Percentiles rank a stretch among this genome's conserved stretches.
These are phyloP conservation scores for Catunica adiposa DNA, from an alignment of 2,329 filamentous ascomycete genomes.

Conservation along the genomic window DNA sequence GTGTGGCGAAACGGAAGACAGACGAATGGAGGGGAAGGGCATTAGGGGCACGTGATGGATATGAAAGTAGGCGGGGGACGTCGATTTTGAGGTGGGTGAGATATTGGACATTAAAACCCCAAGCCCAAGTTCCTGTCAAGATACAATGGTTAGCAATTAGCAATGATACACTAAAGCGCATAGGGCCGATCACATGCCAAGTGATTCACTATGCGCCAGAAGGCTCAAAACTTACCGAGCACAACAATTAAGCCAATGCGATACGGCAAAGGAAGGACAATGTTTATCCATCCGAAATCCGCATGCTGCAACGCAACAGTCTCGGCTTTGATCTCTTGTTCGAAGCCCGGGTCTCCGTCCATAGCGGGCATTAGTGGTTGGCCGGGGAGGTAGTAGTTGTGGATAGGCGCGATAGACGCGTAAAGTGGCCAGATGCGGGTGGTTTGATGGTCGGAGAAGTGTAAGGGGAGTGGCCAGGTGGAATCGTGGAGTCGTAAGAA, in stretches of 20 bases:
- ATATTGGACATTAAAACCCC: slow-evolving; percentile 83
- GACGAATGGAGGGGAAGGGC: slow-evolving; percentile 64
- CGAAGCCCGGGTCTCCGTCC: slow-evolving; percentile 6
- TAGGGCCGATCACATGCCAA: not conserved
- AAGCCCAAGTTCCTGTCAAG: slow-evolving; percentile 71
- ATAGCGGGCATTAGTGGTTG: not conserved
- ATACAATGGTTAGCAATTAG: slow-evolving; percentile 5
- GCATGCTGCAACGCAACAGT: slow-evolving; percentile 10
- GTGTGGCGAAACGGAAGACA: slow-evolving; percentile 68
- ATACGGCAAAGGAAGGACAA: slow-evolving; percentile 61
- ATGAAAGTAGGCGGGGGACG: slow-evolving; percentile 71
- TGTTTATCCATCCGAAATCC: slow-evolving; percentile 14
- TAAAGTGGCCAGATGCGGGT: too few species aligned
- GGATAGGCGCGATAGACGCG: too few species aligned
- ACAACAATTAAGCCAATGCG: slow-evolving; percentile 74
- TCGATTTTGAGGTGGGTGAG: slow-evolving; percentile 69
- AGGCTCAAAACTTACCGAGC: slow-evolving; percentile 44
- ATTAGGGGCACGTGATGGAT: slow-evolving; percentile 57
- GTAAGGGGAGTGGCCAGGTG: too few species aligned
- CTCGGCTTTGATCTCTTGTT: slow-evolving; percentile 15
- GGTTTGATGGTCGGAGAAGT: too few species aligned
- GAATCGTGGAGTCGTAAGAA: too few species aligned
- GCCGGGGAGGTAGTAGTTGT: too few species aligned
- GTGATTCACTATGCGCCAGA: not conserved
- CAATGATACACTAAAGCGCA: not conserved